Conservation (phyloP, 129 eudicot genomes). For the Flaveria sonorensis region DNA sequence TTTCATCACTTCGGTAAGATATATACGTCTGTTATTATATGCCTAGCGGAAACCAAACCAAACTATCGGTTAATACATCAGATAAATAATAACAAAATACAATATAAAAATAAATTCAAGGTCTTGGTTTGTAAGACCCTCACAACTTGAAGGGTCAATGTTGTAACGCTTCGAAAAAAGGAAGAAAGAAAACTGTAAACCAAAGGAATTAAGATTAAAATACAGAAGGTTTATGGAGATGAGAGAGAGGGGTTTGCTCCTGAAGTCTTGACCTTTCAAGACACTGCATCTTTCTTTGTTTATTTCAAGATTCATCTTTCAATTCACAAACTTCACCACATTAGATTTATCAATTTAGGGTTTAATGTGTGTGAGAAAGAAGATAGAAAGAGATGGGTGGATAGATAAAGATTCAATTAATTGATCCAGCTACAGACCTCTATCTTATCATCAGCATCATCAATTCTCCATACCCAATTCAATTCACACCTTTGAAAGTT, state of each 20-base stretch:
- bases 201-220: constrained; percentile 20
- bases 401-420: constrained; percentile 30
- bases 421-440: constrained; percentile 35
- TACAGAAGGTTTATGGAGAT: constrained; percentile 23
- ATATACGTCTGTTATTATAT: too few species aligned
- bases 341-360: constrained; percentile 10
- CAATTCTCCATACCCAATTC: constrained; percentile 28
- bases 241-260: constrained; percentile 30
- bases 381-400: background rate
- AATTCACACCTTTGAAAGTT: constrained; percentile 16
- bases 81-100: background rate
- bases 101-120: constrained; percentile 13
- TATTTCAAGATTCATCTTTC: constrained; percentile 25
- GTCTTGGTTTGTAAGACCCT: background rate
- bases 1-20: too few species aligned
- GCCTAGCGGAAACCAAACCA: too few species aligned
- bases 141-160: constrained; percentile 9
- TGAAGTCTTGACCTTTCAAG: constrained; percentile 30
- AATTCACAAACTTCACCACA: constrained; percentile 25
- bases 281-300: constrained; percentile 24
- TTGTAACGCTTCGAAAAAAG: background rate
- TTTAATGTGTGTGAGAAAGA: constrained; percentile 20
- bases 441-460: constrained; percentile 31
- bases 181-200: constrained; percentile 24
- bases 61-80: too few species aligned